Conservation (phyloP, 495 filamentous ascomycete species). For the Diplogelasinospora grovesii region DNA sequence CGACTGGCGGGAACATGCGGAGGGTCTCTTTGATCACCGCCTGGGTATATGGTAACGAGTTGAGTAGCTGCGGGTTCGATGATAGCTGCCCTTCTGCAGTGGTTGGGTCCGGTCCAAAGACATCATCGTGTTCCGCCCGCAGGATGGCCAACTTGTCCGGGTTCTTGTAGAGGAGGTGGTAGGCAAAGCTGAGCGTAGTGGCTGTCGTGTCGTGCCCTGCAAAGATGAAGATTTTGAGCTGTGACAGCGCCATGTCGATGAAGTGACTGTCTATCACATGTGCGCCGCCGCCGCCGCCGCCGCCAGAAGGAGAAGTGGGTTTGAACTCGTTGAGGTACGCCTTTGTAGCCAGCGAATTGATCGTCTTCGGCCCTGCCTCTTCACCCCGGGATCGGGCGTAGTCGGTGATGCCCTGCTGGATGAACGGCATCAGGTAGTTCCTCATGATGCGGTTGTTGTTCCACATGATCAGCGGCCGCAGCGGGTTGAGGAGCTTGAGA, state of each 20-base stretch:
- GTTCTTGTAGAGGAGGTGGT: constrained; percentile 32
- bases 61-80: constrained; percentile 31
- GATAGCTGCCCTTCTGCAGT: constrained; percentile 18
- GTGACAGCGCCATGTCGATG: constrained; percentile 15
- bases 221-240: constrained; percentile 37
- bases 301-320: neutral
- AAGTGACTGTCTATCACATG: constrained; percentile 11
- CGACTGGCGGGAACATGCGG: constrained; percentile 35
- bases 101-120: constrained; percentile 24
- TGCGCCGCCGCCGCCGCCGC: too few relatives aligned
- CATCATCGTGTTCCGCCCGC: constrained; percentile 36
- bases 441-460: constrained; percentile 20
- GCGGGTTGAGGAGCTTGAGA: constrained; percentile 6
- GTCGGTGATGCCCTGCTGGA: constrained; percentile 6
- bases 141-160: constrained; percentile 27
- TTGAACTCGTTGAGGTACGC: constrained; percentile 10
- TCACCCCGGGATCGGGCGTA: neutral
- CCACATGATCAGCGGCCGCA: constrained; percentile 5
- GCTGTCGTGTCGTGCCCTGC: constrained; percentile 40
- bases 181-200: constrained; percentile 27
- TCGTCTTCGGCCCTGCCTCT: constrained; percentile 46
- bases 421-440: constrained; percentile 19
- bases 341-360: constrained; percentile 15
- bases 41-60: constrained; percentile 35
- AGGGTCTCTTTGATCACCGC: constrained; percentile 47